Percentiles rank a stretch among this genome's conserved stretches.
Evolutionary conservation across 1,139 yeast species (phyloP).

Genomic region (Pichia sp.): DNA sequence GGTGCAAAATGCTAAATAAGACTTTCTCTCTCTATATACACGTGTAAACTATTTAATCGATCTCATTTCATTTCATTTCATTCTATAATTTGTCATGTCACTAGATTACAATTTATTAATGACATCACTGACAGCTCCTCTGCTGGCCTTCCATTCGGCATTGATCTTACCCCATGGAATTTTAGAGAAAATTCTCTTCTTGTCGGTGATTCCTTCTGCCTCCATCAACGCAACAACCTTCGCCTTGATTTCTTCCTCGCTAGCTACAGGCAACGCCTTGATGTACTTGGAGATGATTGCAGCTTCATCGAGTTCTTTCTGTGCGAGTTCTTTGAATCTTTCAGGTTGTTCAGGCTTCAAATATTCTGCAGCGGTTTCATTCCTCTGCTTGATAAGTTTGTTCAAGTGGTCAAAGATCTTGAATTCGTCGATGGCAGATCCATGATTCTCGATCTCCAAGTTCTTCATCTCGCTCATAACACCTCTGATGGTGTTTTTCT

Average conservation of each 20-base stretch:
- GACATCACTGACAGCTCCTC: constrained; percentile 23
- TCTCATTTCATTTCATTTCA: background rate
- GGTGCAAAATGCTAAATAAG: constrained; percentile 60
- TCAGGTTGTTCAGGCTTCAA: constrained; percentile 44
- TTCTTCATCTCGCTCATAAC: constrained; percentile 54
- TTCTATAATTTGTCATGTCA: too few species aligned
- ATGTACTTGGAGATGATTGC: constrained; percentile 38
- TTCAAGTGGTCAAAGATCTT: constrained; percentile 39
- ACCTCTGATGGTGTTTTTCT: constrained; percentile 50
- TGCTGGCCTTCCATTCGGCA: constrained; percentile 49
- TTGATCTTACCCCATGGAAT: constrained; percentile 44
- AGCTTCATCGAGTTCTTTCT: constrained; percentile 46
- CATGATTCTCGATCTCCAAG: constrained; percentile 44
- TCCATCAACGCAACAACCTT: constrained; percentile 34
- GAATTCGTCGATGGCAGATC: constrained; percentile 40
- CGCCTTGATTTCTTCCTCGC: constrained; percentile 40
- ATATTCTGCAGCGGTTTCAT: constrained; percentile 47
- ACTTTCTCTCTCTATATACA: constrained; percentile 1
- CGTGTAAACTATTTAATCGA: constrained; percentile 1
- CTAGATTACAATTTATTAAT: constrained; percentile 16
- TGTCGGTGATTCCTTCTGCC: constrained; percentile 25
- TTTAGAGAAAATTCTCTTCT: constrained; percentile 34
- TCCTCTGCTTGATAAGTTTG: constrained; percentile 47
- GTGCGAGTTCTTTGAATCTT: constrained; percentile 35
- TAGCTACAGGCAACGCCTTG: constrained; percentile 41